Evolutionary conservation across 1,139 yeast genomes (phyloP).

Genomic region (Saccharomyces hybrid): DNA sequence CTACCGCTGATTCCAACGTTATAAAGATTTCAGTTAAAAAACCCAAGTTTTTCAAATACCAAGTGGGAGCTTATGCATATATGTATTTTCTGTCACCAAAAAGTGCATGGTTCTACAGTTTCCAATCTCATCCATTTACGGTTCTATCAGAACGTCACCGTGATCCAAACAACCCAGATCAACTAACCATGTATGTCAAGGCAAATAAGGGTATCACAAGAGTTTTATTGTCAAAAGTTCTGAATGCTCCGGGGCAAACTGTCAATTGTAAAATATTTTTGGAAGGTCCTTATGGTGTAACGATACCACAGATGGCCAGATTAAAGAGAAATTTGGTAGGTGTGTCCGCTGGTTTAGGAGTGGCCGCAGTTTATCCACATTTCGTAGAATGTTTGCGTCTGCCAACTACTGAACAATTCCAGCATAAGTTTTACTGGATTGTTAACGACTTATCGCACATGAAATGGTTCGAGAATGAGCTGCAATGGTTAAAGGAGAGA

Average conservation of each 20-base stretch:
- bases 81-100: conserved; percentile 45
- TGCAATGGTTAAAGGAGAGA: conserved; percentile 28
- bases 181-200: conserved; percentile 39
- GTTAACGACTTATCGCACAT: conserved; percentile 21
- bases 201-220: conserved; percentile 43
- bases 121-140: conserved; percentile 68
- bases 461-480: conserved; percentile 37
- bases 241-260: conserved; percentile 19
- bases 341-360: conserved; percentile 26
- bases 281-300: conserved; percentile 60
- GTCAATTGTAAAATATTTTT: conserved; percentile 35
- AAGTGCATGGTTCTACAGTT: conserved; percentile 39
- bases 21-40: conserved; percentile 35
- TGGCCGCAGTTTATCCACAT: conserved; percentile 26
- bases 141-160: conserved; percentile 33
- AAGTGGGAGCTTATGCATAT: conserved; percentile 60
- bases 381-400: conserved; percentile 9
- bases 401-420: neutral
- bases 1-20: conserved; percentile 35
- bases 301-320: conserved; percentile 35
- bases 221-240: conserved; percentile 31
- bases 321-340: conserved; percentile 17
- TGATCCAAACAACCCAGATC: conserved; percentile 31
- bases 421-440: conserved; percentile 22
- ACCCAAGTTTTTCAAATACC: conserved; percentile 39